Conservation (phyloP, 768 basidiomycete species). For the Hydnomerulius pinastri region DNA sequence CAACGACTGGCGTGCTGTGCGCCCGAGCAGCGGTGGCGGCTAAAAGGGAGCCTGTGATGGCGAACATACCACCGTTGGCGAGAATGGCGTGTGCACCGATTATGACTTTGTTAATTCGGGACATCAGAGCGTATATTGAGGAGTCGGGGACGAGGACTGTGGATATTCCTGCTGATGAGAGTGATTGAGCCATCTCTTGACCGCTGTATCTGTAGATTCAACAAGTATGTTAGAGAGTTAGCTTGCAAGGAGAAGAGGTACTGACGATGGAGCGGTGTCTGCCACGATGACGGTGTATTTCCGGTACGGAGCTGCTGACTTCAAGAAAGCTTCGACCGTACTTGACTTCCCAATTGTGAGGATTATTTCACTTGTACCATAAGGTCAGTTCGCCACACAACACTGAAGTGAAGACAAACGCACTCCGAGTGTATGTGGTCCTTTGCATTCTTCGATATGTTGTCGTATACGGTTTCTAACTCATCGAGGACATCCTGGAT, state of each 20-base stretch:
- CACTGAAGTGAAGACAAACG: conserved; percentile 29
- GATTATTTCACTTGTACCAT: conserved; percentile 78
- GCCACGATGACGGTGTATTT: conserved; percentile 97
- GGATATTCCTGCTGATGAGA: conserved; percentile 79
- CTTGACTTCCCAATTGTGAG: conserved; percentile 91
- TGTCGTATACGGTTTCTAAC: conserved; percentile 93
- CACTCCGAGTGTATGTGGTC: conserved; percentile 99
- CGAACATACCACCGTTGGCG: conserved; percentile 96
- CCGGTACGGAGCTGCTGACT: conserved; percentile 83
- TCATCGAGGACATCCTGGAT: conserved; percentile 97
- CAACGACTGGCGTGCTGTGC: conserved; percentile 90
- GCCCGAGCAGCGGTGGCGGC: conserved; percentile 86
- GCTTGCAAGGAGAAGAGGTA: conserved; percentile 17
- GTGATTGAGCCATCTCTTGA: conserved; percentile 77
- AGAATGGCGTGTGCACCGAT: conserved; percentile 94
- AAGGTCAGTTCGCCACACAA: conserved; percentile 4
- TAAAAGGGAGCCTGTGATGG: conserved; percentile 80
- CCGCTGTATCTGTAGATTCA: conserved; percentile 67
- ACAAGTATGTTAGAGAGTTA: conserved; percentile 1
- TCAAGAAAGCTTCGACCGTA: conserved; percentile 93
- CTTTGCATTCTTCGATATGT: conserved; percentile 89
- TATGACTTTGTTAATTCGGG: conserved; percentile 95
- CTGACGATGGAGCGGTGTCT: conserved; percentile 92
- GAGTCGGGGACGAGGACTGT: conserved; percentile 98
- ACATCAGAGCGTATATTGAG: conserved; percentile 94